Percentiles rank a stretch among this genome's conserved stretches.
phyloP scores from a whole-genome alignment of 306 rosid species.

The Cucurbita moschata region DNA sequence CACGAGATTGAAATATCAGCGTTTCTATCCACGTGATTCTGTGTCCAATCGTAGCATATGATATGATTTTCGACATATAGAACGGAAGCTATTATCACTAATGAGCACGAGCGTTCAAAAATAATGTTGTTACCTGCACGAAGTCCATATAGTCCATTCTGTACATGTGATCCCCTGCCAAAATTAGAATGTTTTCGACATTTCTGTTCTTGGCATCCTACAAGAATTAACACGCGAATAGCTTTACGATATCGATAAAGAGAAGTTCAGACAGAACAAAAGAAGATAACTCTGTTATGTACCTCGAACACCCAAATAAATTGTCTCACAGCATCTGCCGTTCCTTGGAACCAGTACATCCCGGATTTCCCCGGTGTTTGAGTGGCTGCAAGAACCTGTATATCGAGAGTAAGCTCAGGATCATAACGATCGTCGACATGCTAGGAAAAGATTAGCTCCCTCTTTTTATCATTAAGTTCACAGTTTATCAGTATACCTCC shows the following conservation, averaged over 20 bases:
- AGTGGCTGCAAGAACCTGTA: slow-evolving; percentile 35
- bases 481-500: slow-evolving; percentile 16
- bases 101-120: not conserved
- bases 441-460: not conserved
- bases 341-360: slow-evolving; percentile 47
- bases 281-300: not conserved
- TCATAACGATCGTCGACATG: not conserved
- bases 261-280: not conserved
- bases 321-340: slow-evolving; percentile 47
- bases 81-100: not conserved
- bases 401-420: not conserved
- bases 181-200: slow-evolving; percentile 61
- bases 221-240: slow-evolving; percentile 6
- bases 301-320: slow-evolving; percentile 41
- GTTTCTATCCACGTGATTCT: slow-evolving; percentile 68
- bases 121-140: slow-evolving; percentile 47
- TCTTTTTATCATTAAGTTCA: not conserved
- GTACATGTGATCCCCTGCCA: slow-evolving; percentile 88
- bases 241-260: not conserved
- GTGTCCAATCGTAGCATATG: slow-evolving; percentile 20
- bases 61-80: slow-evolving; percentile 4
- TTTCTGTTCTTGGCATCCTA: slow-evolving; percentile 77
- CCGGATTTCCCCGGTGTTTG: slow-evolving; percentile 38
- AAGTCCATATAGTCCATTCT: slow-evolving; percentile 92
- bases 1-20: slow-evolving; percentile 79